Evolutionary conservation across 257 asterid species (phyloP).

Genomic region (Gentiana dahurica): DNA sequence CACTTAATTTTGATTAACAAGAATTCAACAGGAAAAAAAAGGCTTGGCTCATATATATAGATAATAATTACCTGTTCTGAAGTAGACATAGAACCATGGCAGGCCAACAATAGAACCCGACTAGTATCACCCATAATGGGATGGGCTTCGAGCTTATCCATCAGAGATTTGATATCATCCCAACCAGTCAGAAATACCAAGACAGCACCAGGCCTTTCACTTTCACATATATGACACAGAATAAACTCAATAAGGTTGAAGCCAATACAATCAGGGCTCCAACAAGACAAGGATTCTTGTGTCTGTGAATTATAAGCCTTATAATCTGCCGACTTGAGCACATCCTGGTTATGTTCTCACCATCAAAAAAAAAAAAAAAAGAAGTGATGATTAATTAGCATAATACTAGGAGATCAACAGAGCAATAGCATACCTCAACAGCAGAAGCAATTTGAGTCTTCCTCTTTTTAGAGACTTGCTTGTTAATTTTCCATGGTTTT

Average conservation of each 20-base stretch:
- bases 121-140: slow-evolving; percentile 63
- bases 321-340: slow-evolving; percentile 60
- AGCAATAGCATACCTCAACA: slow-evolving; percentile 55
- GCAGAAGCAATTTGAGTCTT: slow-evolving; percentile 85
- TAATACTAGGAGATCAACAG: slow-evolving; percentile 6
- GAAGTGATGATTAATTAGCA: slow-evolving; percentile 12
- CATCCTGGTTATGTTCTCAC: slow-evolving; percentile 40
- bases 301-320: slow-evolving; percentile 48
- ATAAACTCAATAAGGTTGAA: slow-evolving; percentile 75
- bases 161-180: slow-evolving; percentile 85
- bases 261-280: slow-evolving; percentile 91
- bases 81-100: slow-evolving; percentile 97
- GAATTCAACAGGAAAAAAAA: too few species aligned
- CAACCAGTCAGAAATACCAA: slow-evolving; percentile 94
- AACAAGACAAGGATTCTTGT: slow-evolving; percentile 67
- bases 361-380: slow-evolving; percentile 16
- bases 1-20: too few species aligned
- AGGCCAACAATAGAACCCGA: slow-evolving; percentile 69
- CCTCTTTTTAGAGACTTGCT: slow-evolving; percentile 77
- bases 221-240: slow-evolving; percentile 57
- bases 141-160: slow-evolving; percentile 76
- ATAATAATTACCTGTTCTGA: slow-evolving; percentile 62
- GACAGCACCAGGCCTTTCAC: slow-evolving; percentile 73
- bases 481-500: slow-evolving; percentile 78
- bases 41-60: background rate